Evolutionary conservation across 1,284 basidiomycete genomes (phyloP).

Genomic region (Entoloma clypeatum): DNA sequence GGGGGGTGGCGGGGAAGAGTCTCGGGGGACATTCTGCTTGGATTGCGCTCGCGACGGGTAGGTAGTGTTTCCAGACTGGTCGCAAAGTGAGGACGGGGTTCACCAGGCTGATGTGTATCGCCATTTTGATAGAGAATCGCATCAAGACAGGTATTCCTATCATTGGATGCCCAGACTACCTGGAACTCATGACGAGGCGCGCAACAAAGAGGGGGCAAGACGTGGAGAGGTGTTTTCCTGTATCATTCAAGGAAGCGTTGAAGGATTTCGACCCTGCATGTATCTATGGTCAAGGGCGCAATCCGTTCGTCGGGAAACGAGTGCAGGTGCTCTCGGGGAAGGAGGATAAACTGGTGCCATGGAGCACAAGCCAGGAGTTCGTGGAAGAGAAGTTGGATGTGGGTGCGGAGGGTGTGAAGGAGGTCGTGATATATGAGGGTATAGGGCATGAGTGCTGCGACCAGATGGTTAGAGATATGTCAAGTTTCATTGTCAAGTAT

Average conservation of each 20-base stretch:
- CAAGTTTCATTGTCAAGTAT: conserved; percentile 40
- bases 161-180: conserved; percentile 78
- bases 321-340: conserved; percentile 68
- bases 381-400: conserved; percentile 48
- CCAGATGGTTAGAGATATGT: conserved; percentile 47
- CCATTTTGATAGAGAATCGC: conserved; percentile 54
- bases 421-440: conserved; percentile 43
- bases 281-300: conserved; percentile 32
- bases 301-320: conserved; percentile 67
- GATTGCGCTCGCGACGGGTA: conserved; percentile 65
- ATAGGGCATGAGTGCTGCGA: conserved; percentile 52
- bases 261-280: conserved; percentile 41
- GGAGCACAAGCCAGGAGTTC: conserved; percentile 51
- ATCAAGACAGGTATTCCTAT: conserved; percentile 72
- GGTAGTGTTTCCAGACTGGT: conserved; percentile 14
- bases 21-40: conserved; percentile 79
- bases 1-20: conserved; percentile 69
- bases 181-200: conserved; percentile 56
- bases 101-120: conserved; percentile 8
- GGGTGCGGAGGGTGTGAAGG: conserved; percentile 44
- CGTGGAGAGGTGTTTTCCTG: conserved; percentile 54
- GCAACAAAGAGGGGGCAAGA: conserved; percentile 45
- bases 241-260: conserved; percentile 47
- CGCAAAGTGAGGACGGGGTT: not conserved
- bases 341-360: conserved; percentile 58